Evolutionary conservation across 1,284 basidiomycete genomes (phyloP).

Genomic region (Neolentinus lepideus): DNA sequence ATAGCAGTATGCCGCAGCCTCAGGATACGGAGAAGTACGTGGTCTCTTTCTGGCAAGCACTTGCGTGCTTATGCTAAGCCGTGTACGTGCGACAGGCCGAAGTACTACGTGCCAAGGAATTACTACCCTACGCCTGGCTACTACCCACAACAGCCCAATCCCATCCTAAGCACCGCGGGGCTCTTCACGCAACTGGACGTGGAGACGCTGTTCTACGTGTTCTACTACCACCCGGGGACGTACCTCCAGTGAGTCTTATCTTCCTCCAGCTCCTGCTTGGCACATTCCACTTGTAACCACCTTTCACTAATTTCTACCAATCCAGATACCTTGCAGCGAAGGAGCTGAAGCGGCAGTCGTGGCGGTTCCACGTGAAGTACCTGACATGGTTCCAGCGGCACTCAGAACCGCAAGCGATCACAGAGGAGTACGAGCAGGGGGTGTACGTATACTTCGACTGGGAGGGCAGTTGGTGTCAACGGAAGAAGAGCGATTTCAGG

Average conservation of each 20-base stretch:
- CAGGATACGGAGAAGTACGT: conserved; percentile 90
- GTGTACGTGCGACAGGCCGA: conserved; percentile 51
- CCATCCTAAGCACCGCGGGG: conserved; percentile 77
- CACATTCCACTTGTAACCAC: no score
- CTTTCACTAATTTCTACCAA: conserved; percentile 5
- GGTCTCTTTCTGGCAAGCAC: background rate
- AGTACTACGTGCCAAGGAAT: conserved; percentile 95
- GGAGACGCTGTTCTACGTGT: conserved; percentile 98
- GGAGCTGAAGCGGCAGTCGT: conserved; percentile 96
- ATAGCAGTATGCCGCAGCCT: conserved; percentile 85
- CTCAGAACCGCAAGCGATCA: conserved; percentile 98
- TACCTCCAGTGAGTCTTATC: conserved; percentile 87
- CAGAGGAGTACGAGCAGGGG: conserved; percentile 99
- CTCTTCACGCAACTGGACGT: conserved; percentile 93
- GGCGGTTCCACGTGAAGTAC: conserved; percentile 99
- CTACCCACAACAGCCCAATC: conserved; percentile 88
- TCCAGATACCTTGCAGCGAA: conserved; percentile 89
- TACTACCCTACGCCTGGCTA: conserved; percentile 90
- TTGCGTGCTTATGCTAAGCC: conserved; percentile 3
- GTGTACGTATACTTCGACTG: conserved; percentile 97
- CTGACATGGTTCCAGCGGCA: conserved; percentile 99
- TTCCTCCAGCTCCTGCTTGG: conserved; percentile 5
- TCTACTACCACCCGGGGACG: conserved; percentile 96
- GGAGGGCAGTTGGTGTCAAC: conserved; percentile 97
- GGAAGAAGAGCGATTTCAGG: conserved; percentile 97